A percentile compares a stretch with the other conserved stretches of the same genome.
Conservation (phyloP, 2,329 filamentous ascomycete species). For the Chaetothyriales sp. region DNA sequence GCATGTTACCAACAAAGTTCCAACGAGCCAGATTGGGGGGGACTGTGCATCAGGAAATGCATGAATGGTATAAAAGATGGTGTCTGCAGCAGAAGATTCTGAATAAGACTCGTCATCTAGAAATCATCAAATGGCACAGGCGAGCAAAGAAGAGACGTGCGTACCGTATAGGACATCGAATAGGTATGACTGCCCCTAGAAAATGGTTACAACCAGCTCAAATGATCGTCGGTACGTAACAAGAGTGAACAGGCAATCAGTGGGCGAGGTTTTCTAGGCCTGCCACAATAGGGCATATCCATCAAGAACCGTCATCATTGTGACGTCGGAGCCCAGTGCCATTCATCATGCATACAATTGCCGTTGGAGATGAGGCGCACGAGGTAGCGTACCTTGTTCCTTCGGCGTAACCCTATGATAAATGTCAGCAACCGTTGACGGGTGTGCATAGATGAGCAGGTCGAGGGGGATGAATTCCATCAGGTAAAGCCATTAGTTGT, state of each 20-base stretch:
- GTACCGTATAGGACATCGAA: conserved; percentile 3
- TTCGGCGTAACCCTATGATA: background rate
- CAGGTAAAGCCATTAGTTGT: conserved; percentile 81
- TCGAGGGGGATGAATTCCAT: conserved; percentile 30
- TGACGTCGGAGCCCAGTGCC: conserved; percentile 92
- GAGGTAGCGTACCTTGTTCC: background rate
- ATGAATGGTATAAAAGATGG: conserved; percentile 46
- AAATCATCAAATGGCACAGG: conserved; percentile 33
- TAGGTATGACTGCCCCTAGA: background rate
- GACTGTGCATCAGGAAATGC: conserved; percentile 30
- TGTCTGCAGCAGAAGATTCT: conserved; percentile 48
- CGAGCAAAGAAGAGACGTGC: conserved; percentile 7
- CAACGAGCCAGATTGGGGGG: background rate
- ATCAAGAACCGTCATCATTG: conserved; percentile 50
- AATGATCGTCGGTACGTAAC: background rate
- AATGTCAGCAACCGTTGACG: conserved; percentile 2
- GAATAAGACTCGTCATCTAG: conserved; percentile 54
- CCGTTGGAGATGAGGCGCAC: conserved; percentile 5
- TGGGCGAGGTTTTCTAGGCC: conserved; percentile 99
- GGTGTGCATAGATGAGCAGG: background rate
- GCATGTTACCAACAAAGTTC: background rate
- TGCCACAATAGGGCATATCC: conserved; percentile 85
- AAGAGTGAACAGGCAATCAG: conserved; percentile 42
- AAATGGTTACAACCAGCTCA: background rate
- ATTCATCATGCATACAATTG: conserved; percentile 55